phyloP scores from a whole-genome alignment of 306 rosid species.

The Cucurbita maxima region DNA sequence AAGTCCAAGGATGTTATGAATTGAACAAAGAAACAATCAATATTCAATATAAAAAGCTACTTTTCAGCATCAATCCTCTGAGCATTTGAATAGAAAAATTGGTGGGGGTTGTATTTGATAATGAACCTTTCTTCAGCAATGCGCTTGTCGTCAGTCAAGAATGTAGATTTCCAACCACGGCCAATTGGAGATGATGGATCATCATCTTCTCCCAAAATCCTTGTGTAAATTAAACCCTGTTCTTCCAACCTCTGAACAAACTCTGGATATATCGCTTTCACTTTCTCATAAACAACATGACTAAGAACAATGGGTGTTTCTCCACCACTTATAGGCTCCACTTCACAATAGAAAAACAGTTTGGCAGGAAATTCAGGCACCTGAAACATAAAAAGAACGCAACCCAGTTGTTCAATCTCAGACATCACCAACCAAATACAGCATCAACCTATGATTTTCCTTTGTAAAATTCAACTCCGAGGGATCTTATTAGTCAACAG shows the following conservation, averaged over 20 bases:
- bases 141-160: slow-evolving; percentile 54
- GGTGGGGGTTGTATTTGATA: not conserved
- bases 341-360: slow-evolving; percentile 73
- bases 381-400: slow-evolving; percentile 15
- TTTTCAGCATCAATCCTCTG: not conserved
- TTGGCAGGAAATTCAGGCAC: slow-evolving; percentile 74
- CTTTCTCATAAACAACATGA: slow-evolving; percentile 54
- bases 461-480: not conserved
- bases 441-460: not conserved
- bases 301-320: slow-evolving; percentile 87
- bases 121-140: slow-evolving; percentile 67
- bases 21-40: not conserved
- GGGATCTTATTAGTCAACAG: not conserved
- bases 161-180: slow-evolving; percentile 92
- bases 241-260: slow-evolving; percentile 57
- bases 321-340: slow-evolving; percentile 65
- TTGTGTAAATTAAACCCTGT: slow-evolving; percentile 52
- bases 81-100: not conserved
- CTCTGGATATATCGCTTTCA: slow-evolving; percentile 54
- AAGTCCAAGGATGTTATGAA: not conserved
- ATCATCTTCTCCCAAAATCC: slow-evolving; percentile 63
- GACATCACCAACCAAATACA: not conserved
- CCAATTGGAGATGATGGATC: slow-evolving; percentile 78
- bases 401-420: not conserved
- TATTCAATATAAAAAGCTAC: not conserved